Percentiles rank a stretch among this genome's conserved stretches.
Evolutionary conservation across 192 early-diverging fungal genomes (phyloP).

Genomic region (Spizellomyces sp.): DNA sequence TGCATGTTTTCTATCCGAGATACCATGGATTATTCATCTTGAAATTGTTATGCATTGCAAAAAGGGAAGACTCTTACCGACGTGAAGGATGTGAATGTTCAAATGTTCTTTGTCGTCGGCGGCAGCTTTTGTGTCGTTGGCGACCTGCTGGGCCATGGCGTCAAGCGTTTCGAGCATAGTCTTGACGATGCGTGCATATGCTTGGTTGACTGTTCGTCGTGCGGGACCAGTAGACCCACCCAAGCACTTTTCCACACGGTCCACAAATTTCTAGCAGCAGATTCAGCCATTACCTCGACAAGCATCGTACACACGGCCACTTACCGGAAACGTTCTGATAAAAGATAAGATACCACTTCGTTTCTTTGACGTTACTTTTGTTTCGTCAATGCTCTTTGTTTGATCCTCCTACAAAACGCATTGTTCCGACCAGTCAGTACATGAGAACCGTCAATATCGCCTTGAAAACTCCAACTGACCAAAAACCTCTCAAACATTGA

Average conservation of each 20-base stretch:
- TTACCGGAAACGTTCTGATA: conserved; percentile 84
- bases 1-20: conserved; percentile 87
- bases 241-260: conserved; percentile 70
- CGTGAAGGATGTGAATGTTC: conserved; percentile 81
- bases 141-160: conserved; percentile 74
- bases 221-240: conserved; percentile 56
- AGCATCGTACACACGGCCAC: not conserved
- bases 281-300: not conserved
- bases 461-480: conserved; percentile 17
- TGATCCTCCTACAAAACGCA: conserved; percentile 71
- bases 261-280: conserved; percentile 65
- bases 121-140: conserved; percentile 52
- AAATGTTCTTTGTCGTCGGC: conserved; percentile 82
- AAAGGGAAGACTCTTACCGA: conserved; percentile 51
- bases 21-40: not conserved
- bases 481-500: conserved; percentile 78
- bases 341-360: conserved; percentile 88
- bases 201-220: conserved; percentile 70
- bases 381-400: conserved; percentile 86
- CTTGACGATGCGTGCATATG: conserved; percentile 81
- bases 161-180: conserved; percentile 88
- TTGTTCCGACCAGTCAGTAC: conserved; percentile 5
- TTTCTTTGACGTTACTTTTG: conserved; percentile 84
- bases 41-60: not conserved
- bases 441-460: not conserved